phyloP scores from a whole-genome alignment of 192 early-diverging fungal species.

The Rhizoclosmatium globosum region DNA sequence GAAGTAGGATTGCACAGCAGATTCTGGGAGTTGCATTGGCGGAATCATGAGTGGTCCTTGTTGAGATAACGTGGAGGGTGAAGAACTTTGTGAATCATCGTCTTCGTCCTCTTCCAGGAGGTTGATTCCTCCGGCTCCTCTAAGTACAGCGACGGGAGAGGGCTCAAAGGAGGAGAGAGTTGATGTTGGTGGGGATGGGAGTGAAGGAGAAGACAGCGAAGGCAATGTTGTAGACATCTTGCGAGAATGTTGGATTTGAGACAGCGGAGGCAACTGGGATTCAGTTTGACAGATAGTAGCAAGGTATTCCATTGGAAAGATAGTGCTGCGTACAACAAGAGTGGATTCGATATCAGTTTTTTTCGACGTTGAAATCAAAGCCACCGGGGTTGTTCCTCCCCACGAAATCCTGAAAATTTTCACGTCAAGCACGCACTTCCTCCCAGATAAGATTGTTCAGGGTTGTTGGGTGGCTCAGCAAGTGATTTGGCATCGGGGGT shows the following conservation, averaged over 20 bases:
- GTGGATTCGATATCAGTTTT: too few relatives aligned
- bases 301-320: too few relatives aligned
- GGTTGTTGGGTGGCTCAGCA: too few relatives aligned
- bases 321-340: too few relatives aligned
- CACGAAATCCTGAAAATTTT: too few relatives aligned
- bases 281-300: not conserved
- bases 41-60: not conserved
- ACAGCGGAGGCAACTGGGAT: not conserved
- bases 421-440: too few relatives aligned
- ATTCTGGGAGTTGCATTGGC: not conserved
- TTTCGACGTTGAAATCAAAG: too few relatives aligned
- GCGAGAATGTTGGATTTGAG: not conserved
- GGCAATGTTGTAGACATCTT: not conserved
- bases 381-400: too few relatives aligned
- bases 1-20: not conserved
- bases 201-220: not conserved
- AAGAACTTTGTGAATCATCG: too few relatives aligned
- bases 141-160: not conserved
- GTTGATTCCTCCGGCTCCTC: conserved; percentile 20
- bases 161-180: not conserved
- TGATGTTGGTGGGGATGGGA: not conserved
- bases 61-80: not conserved
- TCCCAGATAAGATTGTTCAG: too few relatives aligned
- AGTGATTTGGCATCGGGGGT: too few relatives aligned
- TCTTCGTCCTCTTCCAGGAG: not conserved